A percentile compares a stretch with the other conserved stretches of the same genome.
These are phyloP conservation scores for Mrakia blollopis DNA, from an alignment of 768 basidiomycete genomes.

Conservation along the genomic window DNA sequence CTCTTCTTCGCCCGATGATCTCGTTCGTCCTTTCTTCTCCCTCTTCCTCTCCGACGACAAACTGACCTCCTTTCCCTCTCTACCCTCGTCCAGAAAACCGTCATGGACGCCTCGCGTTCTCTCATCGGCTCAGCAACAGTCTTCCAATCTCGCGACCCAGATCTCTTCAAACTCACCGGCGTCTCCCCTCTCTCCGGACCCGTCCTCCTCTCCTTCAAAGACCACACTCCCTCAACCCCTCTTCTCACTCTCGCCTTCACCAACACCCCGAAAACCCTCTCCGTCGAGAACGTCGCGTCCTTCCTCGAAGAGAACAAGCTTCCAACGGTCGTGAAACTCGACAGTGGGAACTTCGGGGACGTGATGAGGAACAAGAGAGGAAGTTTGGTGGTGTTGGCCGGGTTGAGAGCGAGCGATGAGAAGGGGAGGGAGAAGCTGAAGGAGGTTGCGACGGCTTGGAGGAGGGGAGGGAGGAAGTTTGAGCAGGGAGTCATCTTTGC, in stretches of 20 bases:
- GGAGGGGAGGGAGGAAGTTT: constrained; percentile 46
- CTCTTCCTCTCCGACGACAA: neutral
- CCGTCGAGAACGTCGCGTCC: constrained; percentile 45
- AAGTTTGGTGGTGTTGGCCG: constrained; percentile 71
- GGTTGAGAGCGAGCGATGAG: constrained; percentile 38
- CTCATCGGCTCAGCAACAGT: constrained; percentile 51
- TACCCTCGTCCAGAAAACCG: constrained; percentile 49
- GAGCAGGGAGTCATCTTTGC: constrained; percentile 62
- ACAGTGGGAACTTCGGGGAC: constrained; percentile 69
- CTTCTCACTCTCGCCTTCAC: constrained; percentile 34
- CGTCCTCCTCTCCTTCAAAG: constrained; percentile 61
- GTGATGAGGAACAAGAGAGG: constrained; percentile 75
- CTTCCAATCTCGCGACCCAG: constrained; percentile 48
- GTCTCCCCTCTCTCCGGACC: constrained; percentile 41
- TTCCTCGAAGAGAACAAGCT: constrained; percentile 70
- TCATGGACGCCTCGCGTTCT: constrained; percentile 56
- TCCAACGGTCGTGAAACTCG: constrained; percentile 68
- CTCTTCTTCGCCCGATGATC: constrained; percentile 40
- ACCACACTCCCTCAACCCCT: constrained; percentile 51
- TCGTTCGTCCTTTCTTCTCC: constrained; percentile 38
- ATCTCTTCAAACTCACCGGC: constrained; percentile 41
- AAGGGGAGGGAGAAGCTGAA: constrained; percentile 51
- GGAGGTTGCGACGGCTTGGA: constrained; percentile 60
- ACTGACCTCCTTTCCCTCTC: too few relatives aligned
- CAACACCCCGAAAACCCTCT: constrained; percentile 34